These are phyloP conservation scores for Hymenoscyphus infarciens DNA, from an alignment of 2,329 filamentous ascomycete species.

Conservation along the genomic window DNA sequence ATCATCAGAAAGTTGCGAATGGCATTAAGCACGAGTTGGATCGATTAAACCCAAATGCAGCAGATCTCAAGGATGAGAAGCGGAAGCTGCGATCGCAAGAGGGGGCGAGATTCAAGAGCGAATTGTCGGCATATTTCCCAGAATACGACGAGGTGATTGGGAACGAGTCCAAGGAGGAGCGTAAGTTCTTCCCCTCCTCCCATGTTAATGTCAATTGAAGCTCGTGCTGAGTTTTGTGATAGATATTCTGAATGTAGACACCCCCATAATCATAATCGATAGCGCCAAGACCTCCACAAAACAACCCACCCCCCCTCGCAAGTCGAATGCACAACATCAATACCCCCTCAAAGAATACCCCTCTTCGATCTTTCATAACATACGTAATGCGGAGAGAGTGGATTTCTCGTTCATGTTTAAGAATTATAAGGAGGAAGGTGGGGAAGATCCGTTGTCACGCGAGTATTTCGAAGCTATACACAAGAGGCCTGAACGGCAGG, in stretches of 20 bases:
- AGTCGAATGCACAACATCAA: constrained; percentile 22
- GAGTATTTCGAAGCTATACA: constrained; percentile 52
- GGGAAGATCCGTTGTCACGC: constrained; percentile 55
- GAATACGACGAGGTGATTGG: constrained; percentile 94
- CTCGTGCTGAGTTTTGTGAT: constrained; percentile 24
- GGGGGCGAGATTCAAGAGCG: constrained; percentile 82
- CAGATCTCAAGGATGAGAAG: constrained; percentile 54
- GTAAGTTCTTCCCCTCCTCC: constrained; percentile 48
- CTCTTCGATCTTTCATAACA: constrained; percentile 53
- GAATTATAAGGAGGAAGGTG: constrained; percentile 35
- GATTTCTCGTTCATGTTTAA: constrained; percentile 52
- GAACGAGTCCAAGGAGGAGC: constrained; percentile 72
- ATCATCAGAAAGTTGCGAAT: constrained; percentile 57
- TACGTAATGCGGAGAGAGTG: constrained; percentile 54
- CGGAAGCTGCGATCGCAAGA: constrained; percentile 84
- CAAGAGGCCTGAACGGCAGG: constrained; percentile 55
- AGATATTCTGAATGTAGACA: constrained; percentile 73
- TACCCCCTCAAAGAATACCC: constrained; percentile 50
- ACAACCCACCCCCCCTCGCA: constrained; percentile 21
- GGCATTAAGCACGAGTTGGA: constrained; percentile 60
- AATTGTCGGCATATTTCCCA: constrained; percentile 84
- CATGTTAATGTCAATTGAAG: constrained; percentile 8
- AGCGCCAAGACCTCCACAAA: constrained; percentile 36
- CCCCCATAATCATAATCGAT: constrained; percentile 69
- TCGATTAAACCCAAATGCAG: constrained; percentile 47